Evolutionary conservation across 2,329 filamentous ascomycete genomes (phyloP).

Genomic region (Neurospora sp.): DNA sequence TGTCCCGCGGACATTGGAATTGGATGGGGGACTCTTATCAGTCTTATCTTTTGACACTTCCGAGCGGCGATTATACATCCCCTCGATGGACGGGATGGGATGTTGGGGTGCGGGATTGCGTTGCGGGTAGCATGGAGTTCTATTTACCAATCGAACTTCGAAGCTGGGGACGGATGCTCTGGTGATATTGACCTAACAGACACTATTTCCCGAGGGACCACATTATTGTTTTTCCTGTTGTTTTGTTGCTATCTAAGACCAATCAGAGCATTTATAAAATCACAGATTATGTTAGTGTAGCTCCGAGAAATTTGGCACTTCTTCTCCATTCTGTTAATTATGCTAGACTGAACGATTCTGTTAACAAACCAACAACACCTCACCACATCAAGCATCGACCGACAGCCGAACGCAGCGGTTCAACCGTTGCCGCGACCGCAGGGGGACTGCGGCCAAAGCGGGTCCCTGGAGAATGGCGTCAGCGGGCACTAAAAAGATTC

Average conservation of each 20-base stretch:
- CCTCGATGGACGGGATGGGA: background rate
- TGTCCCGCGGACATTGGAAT: background rate
- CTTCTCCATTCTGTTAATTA: no score
- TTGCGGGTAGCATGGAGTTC: background rate
- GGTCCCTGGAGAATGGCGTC: conserved; percentile 17
- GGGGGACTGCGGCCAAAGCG: background rate
- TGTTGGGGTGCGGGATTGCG: background rate
- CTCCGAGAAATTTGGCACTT: no score
- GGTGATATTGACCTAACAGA: background rate
- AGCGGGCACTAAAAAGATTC: conserved; percentile 15
- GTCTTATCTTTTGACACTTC: background rate
- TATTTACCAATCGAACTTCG: background rate
- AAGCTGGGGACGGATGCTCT: no score
- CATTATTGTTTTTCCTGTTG: no score
- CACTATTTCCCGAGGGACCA: background rate
- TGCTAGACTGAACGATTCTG: background rate
- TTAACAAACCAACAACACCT: background rate
- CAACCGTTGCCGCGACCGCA: background rate
- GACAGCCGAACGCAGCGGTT: background rate
- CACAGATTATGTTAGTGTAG: no score
- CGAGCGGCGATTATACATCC: background rate
- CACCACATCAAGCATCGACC: background rate
- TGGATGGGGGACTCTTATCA: background rate
- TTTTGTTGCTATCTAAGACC: no score
- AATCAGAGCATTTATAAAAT: no score